phyloP scores from a whole-genome alignment of 208 protist genomes.

The Phytomonas serpens region DNA sequence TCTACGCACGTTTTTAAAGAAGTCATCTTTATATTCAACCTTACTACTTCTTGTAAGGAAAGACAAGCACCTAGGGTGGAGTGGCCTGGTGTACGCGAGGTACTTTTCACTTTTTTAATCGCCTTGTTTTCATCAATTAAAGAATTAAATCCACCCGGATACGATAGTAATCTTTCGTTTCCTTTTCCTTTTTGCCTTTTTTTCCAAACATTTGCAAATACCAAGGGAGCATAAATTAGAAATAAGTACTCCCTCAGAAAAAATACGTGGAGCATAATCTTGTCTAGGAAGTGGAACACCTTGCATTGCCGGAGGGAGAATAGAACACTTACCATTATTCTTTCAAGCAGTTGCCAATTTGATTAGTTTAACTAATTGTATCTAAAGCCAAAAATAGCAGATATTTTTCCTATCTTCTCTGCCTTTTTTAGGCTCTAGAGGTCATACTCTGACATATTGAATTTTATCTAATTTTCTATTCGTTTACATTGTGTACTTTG shows the following conservation, averaged over 20 bases:
- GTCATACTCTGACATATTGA: background rate
- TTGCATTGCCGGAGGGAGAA: background rate
- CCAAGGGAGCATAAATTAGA: constrained; percentile 1
- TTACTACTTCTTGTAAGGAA: background rate
- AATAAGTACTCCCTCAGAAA: constrained; percentile 3
- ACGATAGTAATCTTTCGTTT: background rate
- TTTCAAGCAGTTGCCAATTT: background rate
- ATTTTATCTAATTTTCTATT: background rate
- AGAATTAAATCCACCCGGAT: background rate
- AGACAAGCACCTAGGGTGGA: background rate
- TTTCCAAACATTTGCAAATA: constrained; percentile 9
- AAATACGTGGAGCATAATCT: background rate
- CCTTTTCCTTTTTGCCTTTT: constrained; percentile 8
- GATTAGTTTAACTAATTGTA: background rate
- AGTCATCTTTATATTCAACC: constrained; percentile 8
- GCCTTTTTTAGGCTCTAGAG: background rate
- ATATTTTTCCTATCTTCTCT: constrained; percentile 6
- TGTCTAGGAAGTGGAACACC: background rate
- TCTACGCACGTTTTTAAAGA: background rate
- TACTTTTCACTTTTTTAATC: background rate
- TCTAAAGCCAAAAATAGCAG: background rate
- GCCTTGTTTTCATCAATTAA: background rate
- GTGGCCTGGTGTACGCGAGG: background rate
- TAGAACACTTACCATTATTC: background rate
- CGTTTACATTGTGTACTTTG: constrained; percentile 10